Evolutionary conservation across 306 rosid genomes (phyloP), one percentile per base, ranked within the genome.

Genomic region (Neltuma alba): DNA sequence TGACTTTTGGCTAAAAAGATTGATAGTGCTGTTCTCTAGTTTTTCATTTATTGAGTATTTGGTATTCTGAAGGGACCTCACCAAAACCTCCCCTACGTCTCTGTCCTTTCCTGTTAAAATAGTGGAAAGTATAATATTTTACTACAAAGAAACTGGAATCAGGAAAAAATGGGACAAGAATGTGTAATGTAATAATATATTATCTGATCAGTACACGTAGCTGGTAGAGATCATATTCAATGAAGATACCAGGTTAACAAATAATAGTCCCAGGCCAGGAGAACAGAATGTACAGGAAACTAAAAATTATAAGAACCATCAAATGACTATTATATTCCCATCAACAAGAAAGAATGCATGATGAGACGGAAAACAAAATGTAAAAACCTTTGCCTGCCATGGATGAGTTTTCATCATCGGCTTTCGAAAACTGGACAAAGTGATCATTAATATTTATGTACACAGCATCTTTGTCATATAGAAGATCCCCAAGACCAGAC

Each of bases 401-500:
- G 62, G 80, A 88, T 40, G 84, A 86, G 75, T 85, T 86, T 83
- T 88, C 94, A 81, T 82, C 82, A 48, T 82, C 98, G 65, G 37
- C 83, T 66, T 87, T 90, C 36, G 98, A 92, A 73, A 86, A 95
- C 89, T 91, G 99, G 48, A 92, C 94, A 50, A 89, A 84, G 82
- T 91, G 97, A 65, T 92, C 96, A 84, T 92, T 92, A 69, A 95
- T 89, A 77, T 92, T 91, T 85, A 95, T 87, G 87, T 95, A 95
- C 58, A 90, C 93, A 75, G 97, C 98, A 89, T 95, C 98, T 84
- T 95, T 95, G 80, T 95, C 99, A 48, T 95, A 92, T 81, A 92
- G 68, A 79, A 95, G 97, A 85, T 95, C 98, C 82, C 99, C 99
- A 79, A 92, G 82, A 63, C 97, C 99, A 76, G 99, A 95, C 99